Conservation (phyloP, 306 rosid genomes). For the Gleditsia sinensis region DNA sequence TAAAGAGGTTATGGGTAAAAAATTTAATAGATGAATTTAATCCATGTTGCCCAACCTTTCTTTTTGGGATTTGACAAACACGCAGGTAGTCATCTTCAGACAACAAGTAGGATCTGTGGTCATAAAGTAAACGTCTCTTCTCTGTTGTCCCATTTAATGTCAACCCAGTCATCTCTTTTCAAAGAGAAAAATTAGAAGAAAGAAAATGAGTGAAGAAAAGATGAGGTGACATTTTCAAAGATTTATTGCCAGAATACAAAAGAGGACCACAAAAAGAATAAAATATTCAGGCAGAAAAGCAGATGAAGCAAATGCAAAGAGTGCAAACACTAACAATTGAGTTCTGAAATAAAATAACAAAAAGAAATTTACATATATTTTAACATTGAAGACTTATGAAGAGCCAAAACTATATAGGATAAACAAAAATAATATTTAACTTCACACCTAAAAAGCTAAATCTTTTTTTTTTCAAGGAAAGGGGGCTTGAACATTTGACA, state of each 20-base stretch:
- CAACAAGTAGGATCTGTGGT: conserved; percentile 62
- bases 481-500: not conserved
- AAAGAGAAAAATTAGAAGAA: conserved; percentile 27
- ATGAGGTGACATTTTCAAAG: conserved; percentile 26
- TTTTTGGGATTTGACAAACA: conserved; percentile 88
- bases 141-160: conserved; percentile 30
- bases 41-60: conserved; percentile 57
- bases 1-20: conserved; percentile 27
- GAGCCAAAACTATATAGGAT: not conserved
- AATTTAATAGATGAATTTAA: conserved; percentile 21
- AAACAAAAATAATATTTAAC: conserved; percentile 6
- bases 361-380: not conserved
- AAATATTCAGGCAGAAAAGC: conserved; percentile 12
- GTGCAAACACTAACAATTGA: not conserved
- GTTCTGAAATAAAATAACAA: not conserved
- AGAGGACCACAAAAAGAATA: conserved; percentile 8
- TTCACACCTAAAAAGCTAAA: not conserved
- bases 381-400: conserved; percentile 23
- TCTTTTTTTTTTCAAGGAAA: not conserved
- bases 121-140: conserved; percentile 48
- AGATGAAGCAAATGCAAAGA: not conserved
- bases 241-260: conserved; percentile 10
- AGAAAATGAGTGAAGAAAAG: not conserved
- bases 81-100: conserved; percentile 72
- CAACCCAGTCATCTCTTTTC: conserved; percentile 75